phyloP scores from a whole-genome alignment of 495 filamentous ascomycete genomes.

The Tuber umbilicatum region DNA sequence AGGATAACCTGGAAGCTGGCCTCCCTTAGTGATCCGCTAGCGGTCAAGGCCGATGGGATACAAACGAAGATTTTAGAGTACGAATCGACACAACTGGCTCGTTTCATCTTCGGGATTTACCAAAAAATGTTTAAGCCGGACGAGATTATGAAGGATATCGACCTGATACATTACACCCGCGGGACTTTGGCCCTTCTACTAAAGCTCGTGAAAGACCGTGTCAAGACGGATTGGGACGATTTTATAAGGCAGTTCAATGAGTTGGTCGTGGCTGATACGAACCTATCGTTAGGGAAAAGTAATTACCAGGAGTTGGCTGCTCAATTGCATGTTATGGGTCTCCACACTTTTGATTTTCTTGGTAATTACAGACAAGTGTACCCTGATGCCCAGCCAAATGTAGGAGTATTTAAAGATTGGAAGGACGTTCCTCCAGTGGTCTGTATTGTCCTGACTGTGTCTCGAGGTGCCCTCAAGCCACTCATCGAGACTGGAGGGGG shows the following conservation, averaged over 20 bases:
- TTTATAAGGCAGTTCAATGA: constrained; percentile 37
- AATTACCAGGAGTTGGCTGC: constrained; percentile 33
- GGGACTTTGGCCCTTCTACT: constrained; percentile 45
- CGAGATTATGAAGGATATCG: constrained; percentile 25
- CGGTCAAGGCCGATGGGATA: constrained; percentile 19
- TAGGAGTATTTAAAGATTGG: constrained; percentile 33
- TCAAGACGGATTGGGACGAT: constrained; percentile 41
- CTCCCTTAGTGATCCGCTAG: constrained; percentile 29
- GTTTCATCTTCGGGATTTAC: constrained; percentile 44
- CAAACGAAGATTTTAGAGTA: constrained; percentile 29
- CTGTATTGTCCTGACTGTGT: constrained; percentile 42
- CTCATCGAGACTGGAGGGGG: constrained; percentile 27
- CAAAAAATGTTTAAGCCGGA: constrained; percentile 47
- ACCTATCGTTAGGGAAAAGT: constrained; percentile 38
- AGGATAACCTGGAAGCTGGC: constrained; percentile 35
- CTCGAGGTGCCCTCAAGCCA: constrained; percentile 30
- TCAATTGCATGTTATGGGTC: constrained; percentile 34
- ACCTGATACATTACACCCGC: constrained; percentile 43
- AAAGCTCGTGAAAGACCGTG: constrained; percentile 36
- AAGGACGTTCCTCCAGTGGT: constrained; percentile 36
- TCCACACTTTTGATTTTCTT: constrained; percentile 20
- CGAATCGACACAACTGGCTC: constrained; percentile 41
- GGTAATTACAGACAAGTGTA: background rate
- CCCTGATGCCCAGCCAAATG: constrained; percentile 9
- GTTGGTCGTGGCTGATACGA: constrained; percentile 36